These are phyloP conservation scores for Leccinum broughii DNA, from an alignment of 768 basidiomycete genomes.

Conservation along the genomic window DNA sequence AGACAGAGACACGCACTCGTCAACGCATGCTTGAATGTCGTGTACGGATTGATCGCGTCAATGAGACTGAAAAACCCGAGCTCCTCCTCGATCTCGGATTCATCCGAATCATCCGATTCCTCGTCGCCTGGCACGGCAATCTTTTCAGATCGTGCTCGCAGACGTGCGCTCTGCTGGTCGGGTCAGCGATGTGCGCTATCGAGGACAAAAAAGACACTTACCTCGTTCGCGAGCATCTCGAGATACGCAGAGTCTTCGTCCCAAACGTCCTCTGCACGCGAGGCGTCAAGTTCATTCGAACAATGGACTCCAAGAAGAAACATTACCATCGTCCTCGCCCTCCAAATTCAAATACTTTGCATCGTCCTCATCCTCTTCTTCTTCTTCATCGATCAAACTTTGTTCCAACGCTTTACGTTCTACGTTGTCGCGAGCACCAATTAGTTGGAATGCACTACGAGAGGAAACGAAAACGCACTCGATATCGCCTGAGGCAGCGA, in stretches of 20 bases:
- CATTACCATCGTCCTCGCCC: conserved; percentile 61
- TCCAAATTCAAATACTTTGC: conserved; percentile 55
- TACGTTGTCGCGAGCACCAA: conserved; percentile 25
- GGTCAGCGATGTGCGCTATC: neutral
- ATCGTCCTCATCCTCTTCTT: conserved; percentile 53
- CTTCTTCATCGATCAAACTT: conserved; percentile 41
- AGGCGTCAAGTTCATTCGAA: neutral
- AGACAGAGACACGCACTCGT: conserved; percentile 48
- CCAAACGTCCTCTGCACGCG: conserved; percentile 74
- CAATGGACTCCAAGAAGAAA: neutral
- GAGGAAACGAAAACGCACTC: conserved; percentile 42
- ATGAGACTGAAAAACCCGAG: conserved; percentile 84
- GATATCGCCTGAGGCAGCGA: conserved; percentile 74
- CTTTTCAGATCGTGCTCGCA: conserved; percentile 62
- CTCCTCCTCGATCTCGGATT: conserved; percentile 75
- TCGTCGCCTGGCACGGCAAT: conserved; percentile 29
- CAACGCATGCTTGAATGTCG: conserved; percentile 74
- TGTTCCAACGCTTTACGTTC: conserved; percentile 64
- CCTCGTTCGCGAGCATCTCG: conserved; percentile 83
- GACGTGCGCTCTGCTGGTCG: conserved; percentile 59
- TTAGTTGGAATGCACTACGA: neutral
- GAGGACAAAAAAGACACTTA: conserved; percentile 28
- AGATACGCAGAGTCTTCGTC: conserved; percentile 88
- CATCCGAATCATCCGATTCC: conserved; percentile 44
- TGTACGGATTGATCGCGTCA: conserved; percentile 76